Evolutionary conservation across 2,329 filamentous ascomycete species (phyloP).

Genomic region (Pseudocercospora fijiensis): DNA sequence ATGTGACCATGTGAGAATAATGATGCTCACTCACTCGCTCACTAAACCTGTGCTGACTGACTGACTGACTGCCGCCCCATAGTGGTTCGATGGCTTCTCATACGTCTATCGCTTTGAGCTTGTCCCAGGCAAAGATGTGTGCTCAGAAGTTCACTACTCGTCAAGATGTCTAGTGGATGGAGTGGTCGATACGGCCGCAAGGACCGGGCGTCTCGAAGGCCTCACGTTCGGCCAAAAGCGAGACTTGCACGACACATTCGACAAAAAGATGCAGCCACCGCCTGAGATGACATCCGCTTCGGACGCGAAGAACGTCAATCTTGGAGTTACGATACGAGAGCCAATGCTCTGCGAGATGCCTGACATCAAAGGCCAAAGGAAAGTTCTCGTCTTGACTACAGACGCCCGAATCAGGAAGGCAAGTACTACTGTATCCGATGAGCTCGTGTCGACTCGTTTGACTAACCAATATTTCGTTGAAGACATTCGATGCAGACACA

Average conservation of each 20-base stretch:
- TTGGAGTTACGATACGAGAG: conserved; percentile 61
- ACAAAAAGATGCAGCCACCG: conserved; percentile 67
- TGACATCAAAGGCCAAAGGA: background rate
- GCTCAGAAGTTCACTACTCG: conserved; percentile 62
- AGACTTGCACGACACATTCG: conserved; percentile 73
- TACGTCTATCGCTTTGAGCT: conserved; percentile 74
- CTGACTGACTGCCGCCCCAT: background rate
- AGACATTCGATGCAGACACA: conserved; percentile 66
- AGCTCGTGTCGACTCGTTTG: background rate
- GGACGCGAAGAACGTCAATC: conserved; percentile 47
- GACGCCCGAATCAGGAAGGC: conserved; percentile 43
- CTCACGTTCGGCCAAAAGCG: conserved; percentile 68
- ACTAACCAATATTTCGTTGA: conserved; percentile 35
- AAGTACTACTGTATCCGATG: background rate
- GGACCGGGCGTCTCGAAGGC: conserved; percentile 56
- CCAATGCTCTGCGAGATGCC: conserved; percentile 12
- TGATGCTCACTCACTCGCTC: background rate
- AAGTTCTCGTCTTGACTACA: conserved; percentile 55
- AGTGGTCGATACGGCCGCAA: conserved; percentile 60
- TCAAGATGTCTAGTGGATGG: conserved; percentile 68
- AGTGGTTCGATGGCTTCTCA: conserved; percentile 77
- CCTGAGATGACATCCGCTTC: conserved; percentile 44
- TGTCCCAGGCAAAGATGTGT: conserved; percentile 41
- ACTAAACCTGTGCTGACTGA: background rate
- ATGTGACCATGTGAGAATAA: conserved; percentile 53